Conservation (phyloP, 345 rosid genomes). For the Euphorbia lathyris region DNA sequence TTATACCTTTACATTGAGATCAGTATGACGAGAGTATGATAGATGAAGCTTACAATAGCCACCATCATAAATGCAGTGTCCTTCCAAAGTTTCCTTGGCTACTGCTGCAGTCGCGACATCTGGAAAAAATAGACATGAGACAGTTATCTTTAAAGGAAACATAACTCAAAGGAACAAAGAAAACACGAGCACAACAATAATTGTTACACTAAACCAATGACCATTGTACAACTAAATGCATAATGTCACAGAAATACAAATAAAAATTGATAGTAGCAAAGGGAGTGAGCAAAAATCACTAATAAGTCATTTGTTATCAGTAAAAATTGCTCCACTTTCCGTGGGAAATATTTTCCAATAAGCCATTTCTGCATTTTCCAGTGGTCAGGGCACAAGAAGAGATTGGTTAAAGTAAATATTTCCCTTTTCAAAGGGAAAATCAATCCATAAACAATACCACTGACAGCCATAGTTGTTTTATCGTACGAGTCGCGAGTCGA, state of each 20-base stretch:
- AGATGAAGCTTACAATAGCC: conserved; percentile 99
- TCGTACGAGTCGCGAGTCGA: no score
- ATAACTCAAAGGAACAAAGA: neutral
- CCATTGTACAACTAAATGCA: neutral
- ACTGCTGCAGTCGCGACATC: conserved; percentile 75
- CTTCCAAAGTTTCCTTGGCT: conserved; percentile 92
- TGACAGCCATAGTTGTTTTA: no score
- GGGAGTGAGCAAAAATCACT: neutral
- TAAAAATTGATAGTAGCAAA: neutral
- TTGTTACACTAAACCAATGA: neutral
- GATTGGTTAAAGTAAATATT: neutral
- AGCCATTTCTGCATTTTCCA: neutral
- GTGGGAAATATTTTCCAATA: neutral
- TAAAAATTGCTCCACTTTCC: neutral
- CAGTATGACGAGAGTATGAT: conserved; percentile 99
- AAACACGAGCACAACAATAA: neutral
- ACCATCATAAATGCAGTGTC: conserved; percentile 99
- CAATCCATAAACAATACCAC: neutral
- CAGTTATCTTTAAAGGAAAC: neutral
- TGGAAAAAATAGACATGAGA: conserved; percentile 31
- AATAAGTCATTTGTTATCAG: neutral
- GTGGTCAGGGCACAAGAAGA: neutral
- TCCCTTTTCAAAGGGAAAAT: conserved; percentile 1
- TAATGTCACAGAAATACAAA: neutral
- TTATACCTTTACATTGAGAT: conserved; percentile 99